Evolutionary conservation across 306 rosid species (phyloP).

Genomic region (Cucurbita maxima): DNA sequence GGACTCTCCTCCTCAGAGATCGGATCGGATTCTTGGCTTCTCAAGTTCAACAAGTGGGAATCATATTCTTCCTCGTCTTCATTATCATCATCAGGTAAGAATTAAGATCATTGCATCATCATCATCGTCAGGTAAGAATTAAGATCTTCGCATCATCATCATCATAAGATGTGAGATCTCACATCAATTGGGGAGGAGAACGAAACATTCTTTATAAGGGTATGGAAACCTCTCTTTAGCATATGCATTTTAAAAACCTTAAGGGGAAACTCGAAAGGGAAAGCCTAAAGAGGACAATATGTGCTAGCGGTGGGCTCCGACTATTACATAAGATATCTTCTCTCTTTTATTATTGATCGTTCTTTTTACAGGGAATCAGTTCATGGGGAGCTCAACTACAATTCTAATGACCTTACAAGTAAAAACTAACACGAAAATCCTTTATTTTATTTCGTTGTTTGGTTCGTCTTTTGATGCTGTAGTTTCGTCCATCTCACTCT

Average conservation of each 20-base stretch:
- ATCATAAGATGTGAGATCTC: too few relatives aligned
- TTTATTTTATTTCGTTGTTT: neutral
- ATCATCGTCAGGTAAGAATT: neutral
- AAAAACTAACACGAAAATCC: neutral
- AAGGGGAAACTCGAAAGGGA: too few relatives aligned
- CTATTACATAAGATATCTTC: neutral
- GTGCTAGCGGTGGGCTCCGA: too few relatives aligned
- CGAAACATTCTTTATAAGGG: too few relatives aligned
- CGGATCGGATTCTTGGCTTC: conserved; percentile 47
- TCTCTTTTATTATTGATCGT: neutral
- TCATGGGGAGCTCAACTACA: conserved; percentile 38
- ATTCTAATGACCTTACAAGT: conserved; percentile 55
- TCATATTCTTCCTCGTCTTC: neutral
- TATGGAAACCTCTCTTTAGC: too few relatives aligned
- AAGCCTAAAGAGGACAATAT: too few relatives aligned
- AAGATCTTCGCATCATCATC: too few relatives aligned
- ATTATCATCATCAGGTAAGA: conserved; percentile 1
- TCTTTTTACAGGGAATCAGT: conserved; percentile 20
- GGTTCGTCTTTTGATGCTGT: neutral
- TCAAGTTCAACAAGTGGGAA: conserved; percentile 70
- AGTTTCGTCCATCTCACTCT: neutral
- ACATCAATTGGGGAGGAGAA: too few relatives aligned
- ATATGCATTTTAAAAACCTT: too few relatives aligned
- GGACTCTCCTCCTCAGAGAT: conserved; percentile 31
- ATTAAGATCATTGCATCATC: neutral